A percentile compares a stretch with the other conserved stretches of the same genome.
These are phyloP conservation scores for Mucor plumbeus DNA, from an alignment of 371 early-diverging fungal species.

Conservation along the genomic window DNA sequence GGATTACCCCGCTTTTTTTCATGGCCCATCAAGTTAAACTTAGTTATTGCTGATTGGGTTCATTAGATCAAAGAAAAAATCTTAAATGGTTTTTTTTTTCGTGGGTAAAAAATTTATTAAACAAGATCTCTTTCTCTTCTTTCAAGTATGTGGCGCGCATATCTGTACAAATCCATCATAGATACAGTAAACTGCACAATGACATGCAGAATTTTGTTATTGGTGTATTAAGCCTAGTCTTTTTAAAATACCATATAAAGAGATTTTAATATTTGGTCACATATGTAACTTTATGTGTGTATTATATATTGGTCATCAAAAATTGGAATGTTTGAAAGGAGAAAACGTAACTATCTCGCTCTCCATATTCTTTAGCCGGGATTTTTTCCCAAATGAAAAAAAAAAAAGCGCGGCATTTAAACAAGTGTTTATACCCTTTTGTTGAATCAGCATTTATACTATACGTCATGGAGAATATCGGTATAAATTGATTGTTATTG, in stretches of 20 bases:
- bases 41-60: constrained; percentile 9
- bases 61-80: background rate
- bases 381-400: background rate
- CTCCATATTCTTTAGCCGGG: constrained; percentile 13
- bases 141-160: background rate
- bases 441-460: constrained; percentile 5
- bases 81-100: constrained; percentile 13
- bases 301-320: constrained; percentile 5
- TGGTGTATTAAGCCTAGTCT: background rate
- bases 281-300: constrained; percentile 1
- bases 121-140: background rate
- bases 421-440: constrained; percentile 21
- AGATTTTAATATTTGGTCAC: background rate
- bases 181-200: background rate
- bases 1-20: constrained; percentile 27
- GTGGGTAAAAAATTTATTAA: constrained; percentile 8
- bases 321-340: constrained; percentile 6
- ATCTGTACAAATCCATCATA: background rate
- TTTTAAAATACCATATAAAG: background rate
- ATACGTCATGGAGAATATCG: constrained; percentile 16
- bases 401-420: constrained; percentile 8
- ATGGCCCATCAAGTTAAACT: constrained; percentile 19
- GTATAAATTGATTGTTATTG: constrained; percentile 11
- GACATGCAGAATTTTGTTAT: background rate
- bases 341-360: background rate